These are phyloP conservation scores for Cardamine chenopodiifolia DNA, from an alignment of 345 rosid genomes.

Conservation along the genomic window DNA sequence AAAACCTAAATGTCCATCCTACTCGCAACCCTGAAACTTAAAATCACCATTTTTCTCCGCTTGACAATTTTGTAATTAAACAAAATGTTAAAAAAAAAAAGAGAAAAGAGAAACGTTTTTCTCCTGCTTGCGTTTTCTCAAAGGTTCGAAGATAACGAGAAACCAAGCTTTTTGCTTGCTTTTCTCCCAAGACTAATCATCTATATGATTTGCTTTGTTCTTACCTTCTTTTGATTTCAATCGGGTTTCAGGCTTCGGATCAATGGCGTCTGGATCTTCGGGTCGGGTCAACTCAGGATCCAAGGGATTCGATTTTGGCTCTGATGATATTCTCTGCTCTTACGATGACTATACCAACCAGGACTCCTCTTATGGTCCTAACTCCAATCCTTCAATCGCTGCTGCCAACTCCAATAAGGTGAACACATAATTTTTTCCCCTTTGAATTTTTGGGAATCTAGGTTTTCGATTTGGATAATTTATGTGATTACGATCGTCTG, in stretches of 20 bases:
- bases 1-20: too few species aligned
- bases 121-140: conserved; percentile 33
- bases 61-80: neutral
- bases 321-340: conserved; percentile 98
- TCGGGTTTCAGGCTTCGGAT: conserved; percentile 16
- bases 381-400: conserved; percentile 58
- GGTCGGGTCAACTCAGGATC: conserved; percentile 68
- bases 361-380: conserved; percentile 70
- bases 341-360: conserved; percentile 81
- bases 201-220: conserved; percentile 5
- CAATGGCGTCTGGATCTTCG: conserved; percentile 90
- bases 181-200: conserved; percentile 18
- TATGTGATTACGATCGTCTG: neutral
- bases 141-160: conserved; percentile 29
- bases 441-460: conserved; percentile 4
- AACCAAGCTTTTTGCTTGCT: conserved; percentile 28
- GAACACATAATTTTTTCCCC: neutral
- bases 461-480: conserved; percentile 9
- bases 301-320: conserved; percentile 86
- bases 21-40: conserved; percentile 13
- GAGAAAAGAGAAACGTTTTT: conserved; percentile 25
- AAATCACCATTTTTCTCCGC: conserved; percentile 16
- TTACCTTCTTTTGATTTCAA: neutral
- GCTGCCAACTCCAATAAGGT: conserved; percentile 45
- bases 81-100: neutral